Base-by-base conservation (phyloP, 1,284 basidiomycete genomes). In the Microbotryomycetes sp. region DNA sequence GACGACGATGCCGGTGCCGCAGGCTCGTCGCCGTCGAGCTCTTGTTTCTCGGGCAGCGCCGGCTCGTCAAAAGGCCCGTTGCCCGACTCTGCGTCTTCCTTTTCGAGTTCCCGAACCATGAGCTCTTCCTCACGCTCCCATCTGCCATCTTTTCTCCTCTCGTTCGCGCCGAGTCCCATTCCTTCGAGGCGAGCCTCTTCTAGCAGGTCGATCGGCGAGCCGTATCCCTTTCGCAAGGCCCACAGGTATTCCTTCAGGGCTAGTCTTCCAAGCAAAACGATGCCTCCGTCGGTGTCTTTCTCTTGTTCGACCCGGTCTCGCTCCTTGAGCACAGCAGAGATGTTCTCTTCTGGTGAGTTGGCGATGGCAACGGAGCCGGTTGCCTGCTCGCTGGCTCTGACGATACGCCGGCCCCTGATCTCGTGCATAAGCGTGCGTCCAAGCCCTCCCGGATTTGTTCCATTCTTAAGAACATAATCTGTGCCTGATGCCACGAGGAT, bases 211-310 rank as follows among this genome's bases (percentile, higher is more conserved):
- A 91, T 76, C 2, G 83, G 79, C 51, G 85, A 83, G n/a, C 83
- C 83, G 89, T 90, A 98, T 0, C 96, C 94, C 54, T 82, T 80
- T 71, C 83, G 83, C 56, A 97, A 74, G 1, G 92, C 94, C 62
- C 85, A 82, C 79, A 96, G 83, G 76, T 90, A 97, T 78, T 98
- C 94, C 77, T 97, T 98, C 75, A 93, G 82, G 1, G 91, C 88
- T 35, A 89, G 86, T 59, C 94, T 82, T 6, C 96, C 96, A n/a
- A 97, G 76, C 57, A 98, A 79, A 57, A 97, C 80, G 47, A 86
- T 81, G 1, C 91, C 93, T 4, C 91, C 91, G 27, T 87, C 84
- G 13, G 91, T 78, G 70, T 87, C 85, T 76, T 7, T 80, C 59
- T 79, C 78, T 70, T 83, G 80, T 30, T 83, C 56, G 69, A 71